Conservation (phyloP, 371 early-diverging fungal genomes). For the Mortierella sp. region DNA sequence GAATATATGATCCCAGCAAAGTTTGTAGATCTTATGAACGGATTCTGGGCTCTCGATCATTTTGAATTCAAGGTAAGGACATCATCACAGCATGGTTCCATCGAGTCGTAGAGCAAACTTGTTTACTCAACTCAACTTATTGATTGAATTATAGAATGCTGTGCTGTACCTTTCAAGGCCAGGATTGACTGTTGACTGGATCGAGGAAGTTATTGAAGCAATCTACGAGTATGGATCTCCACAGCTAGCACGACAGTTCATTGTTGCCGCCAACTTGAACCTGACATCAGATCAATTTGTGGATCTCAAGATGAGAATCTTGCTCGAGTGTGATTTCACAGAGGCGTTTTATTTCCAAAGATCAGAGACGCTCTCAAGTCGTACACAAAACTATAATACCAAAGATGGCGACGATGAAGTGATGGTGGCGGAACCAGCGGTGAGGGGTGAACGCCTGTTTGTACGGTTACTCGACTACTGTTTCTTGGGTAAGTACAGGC, state of each 20-base stretch:
- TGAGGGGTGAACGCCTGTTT: conserved; percentile 22
- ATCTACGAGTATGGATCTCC: conserved; percentile 41
- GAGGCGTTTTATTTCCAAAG: conserved; percentile 52
- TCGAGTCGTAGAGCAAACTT: no score
- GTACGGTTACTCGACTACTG: conserved; percentile 29
- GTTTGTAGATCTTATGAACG: conserved; percentile 56
- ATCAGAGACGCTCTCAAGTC: not conserved
- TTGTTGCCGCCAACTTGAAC: conserved; percentile 40
- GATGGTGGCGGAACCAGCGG: not conserved
- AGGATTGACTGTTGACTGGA: conserved; percentile 53
- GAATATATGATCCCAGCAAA: conserved; percentile 43
- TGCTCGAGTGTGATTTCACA: conserved; percentile 38
- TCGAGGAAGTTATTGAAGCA: conserved; percentile 51
- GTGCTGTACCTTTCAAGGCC: conserved; percentile 53
- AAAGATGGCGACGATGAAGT: not conserved
- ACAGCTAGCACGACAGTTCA: conserved; percentile 37
- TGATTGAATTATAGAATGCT: conserved; percentile 23
- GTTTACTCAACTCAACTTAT: not conserved
- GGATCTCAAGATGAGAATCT: conserved; percentile 34
- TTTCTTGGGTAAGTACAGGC: conserved; percentile 32
- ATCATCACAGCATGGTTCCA: not conserved
- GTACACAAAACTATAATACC: not conserved
- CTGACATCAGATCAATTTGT: conserved; percentile 32
- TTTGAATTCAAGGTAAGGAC: conserved; percentile 52
- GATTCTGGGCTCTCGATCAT: conserved; percentile 56